Percentiles rank a stretch among this genome's conserved stretches.
phyloP scores from a whole-genome alignment of 768 basidiomycete species.

The Pulveroboletus sp. region DNA sequence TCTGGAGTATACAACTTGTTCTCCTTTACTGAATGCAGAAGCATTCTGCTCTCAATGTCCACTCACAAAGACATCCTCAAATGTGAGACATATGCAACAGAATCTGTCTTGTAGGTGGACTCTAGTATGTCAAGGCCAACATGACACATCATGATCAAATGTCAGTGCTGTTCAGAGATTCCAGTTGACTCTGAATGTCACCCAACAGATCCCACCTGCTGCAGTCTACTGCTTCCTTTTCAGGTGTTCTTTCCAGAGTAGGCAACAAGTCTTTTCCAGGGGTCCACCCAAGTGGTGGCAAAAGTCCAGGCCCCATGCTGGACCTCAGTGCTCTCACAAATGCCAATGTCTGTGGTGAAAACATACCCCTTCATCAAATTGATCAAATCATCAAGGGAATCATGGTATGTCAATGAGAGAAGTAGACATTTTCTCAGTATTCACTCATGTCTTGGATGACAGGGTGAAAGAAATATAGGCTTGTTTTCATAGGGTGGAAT shows the following conservation, averaged over 20 bases:
- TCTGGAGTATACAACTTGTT: conserved; percentile 23
- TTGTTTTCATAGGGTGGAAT: conserved; percentile 61
- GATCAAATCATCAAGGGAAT: conserved; percentile 37
- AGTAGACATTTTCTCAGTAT: conserved; percentile 30
- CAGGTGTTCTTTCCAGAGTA: conserved; percentile 59
- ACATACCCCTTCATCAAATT: conserved; percentile 42
- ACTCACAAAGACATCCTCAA: conserved; percentile 8
- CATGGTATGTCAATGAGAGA: conserved; percentile 46
- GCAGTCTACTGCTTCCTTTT: conserved; percentile 63
- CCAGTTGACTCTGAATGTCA: conserved; percentile 41
- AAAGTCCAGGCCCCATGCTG: conserved; percentile 30
- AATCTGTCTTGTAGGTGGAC: conserved; percentile 21
- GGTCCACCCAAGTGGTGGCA: conserved; percentile 50
- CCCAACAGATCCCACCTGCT: conserved; percentile 64
- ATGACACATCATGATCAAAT: conserved; percentile 64
- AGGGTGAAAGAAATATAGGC: conserved; percentile 43
- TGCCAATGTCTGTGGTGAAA: conserved; percentile 52
- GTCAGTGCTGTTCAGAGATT: conserved; percentile 22
- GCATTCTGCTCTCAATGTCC: not conserved
- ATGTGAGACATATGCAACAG: conserved; percentile 12
- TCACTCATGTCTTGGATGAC: conserved; percentile 29
- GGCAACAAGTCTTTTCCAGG: conserved; percentile 54
- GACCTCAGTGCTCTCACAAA: conserved; percentile 42
- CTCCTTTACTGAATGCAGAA: conserved; percentile 1
- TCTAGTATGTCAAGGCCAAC: conserved; percentile 47